Base-by-base conservation (phyloP, 1,284 basidiomycete genomes). In the Trametes versicolor region DNA sequence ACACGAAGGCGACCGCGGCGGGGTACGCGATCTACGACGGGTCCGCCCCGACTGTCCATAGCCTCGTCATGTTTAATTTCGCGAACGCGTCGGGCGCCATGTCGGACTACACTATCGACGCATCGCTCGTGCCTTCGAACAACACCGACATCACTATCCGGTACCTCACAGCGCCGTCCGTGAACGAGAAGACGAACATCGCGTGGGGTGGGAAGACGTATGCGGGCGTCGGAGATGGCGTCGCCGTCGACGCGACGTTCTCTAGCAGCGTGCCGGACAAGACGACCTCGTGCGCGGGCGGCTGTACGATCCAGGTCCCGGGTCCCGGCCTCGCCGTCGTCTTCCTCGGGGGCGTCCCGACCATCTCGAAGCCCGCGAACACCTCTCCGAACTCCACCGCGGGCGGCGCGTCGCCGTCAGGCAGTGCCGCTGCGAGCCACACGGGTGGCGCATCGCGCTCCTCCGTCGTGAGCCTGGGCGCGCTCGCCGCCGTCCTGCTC, bases 11-110 rank as follows among this genome's bases (percentile, higher is more conserved):
- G 19, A 77, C 77, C 2, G 72, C 75, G 41, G 86, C 86, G 1
- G 87, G 83, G 0, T 92, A 92, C 73, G 87, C 84, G 4, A 77
- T 91, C 23, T 90, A 89, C 76, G 80, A 85, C 62, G 78, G 80
- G 9, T 49, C 60, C 36, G 78, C 81, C 65, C 74, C 72, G 32
- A 75, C 71, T 66, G 80, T 76, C 64, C 78, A 71, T 72, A 83
- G 76, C 66, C 71, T 88, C 4, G 85, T 85, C 6, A 75, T 92
- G 47, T 86, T 91, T 80, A 92, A 91, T 75, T 90, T 82, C 70
- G 79, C 78, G 53, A 83, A 85, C 54, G 61, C 63, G n/a, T 76
- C 77, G 2, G 72, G 73, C 32, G 67, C 61, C 36, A 73, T 73
- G 27, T 71, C 74, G 9, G 76, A 77, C 25, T 81, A 80, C 65